phyloP scores from a whole-genome alignment of 1,284 basidiomycete species.

The Rhodofomes roseus region DNA sequence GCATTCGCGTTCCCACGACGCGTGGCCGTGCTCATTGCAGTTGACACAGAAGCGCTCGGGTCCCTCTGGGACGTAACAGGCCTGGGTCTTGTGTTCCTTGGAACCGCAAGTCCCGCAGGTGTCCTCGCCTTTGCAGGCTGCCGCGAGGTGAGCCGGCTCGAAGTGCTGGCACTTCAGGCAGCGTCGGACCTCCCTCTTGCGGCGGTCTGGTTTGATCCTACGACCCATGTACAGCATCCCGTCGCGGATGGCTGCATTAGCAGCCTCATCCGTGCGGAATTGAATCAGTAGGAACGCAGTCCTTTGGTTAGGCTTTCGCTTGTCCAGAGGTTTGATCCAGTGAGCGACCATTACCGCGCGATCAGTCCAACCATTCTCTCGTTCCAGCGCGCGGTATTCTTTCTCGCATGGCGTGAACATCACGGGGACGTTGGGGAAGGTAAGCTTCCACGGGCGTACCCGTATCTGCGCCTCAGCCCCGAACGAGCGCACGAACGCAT shows the following conservation, averaged over 20 bases:
- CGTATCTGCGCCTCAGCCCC: not conserved
- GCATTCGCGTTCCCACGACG: not conserved
- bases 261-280: not conserved
- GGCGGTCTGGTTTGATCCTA: not conserved
- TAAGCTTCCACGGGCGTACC: not conserved
- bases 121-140: not conserved
- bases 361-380: not conserved
- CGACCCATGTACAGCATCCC: not conserved
- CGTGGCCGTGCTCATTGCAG: not conserved
- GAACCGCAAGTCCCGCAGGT: slow-evolving; percentile 8
- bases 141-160: slow-evolving; percentile 4
- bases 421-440: not conserved
- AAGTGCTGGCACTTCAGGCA: slow-evolving; percentile 11
- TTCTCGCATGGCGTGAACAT: not conserved
- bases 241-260: not conserved
- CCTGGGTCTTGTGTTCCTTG: not conserved
- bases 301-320: not conserved
- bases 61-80: not conserved
- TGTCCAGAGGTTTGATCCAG: not conserved
- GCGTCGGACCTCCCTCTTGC: slow-evolving; percentile 3
- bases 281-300: not conserved
- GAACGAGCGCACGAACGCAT: not conserved
- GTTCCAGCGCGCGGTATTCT: not conserved
- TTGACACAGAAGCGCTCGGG: not conserved
- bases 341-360: not conserved